These are phyloP conservation scores for Cystobasidium onofrii DNA, from an alignment of 768 basidiomycete genomes.

Conservation along the genomic window DNA sequence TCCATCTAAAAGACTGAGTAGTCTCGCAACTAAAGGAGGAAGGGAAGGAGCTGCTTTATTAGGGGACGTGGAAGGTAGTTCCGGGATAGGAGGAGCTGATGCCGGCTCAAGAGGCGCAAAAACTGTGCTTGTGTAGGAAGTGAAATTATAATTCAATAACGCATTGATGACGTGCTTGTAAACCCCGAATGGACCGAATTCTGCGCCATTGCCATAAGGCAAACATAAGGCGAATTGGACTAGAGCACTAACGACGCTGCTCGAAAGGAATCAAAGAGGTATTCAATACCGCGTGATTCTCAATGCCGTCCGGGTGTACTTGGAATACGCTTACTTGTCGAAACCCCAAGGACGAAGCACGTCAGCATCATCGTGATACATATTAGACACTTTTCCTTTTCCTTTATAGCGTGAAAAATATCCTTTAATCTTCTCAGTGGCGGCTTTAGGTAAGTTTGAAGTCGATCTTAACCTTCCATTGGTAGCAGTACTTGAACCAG, in stretches of 20 bases:
- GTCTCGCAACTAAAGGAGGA: constrained; percentile 20
- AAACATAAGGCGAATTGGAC: constrained; percentile 22
- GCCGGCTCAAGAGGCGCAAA: constrained; percentile 6
- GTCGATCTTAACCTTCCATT: background rate
- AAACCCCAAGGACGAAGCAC: constrained; percentile 15
- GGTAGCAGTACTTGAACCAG: background rate
- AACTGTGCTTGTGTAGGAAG: constrained; percentile 4
- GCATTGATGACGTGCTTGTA: constrained; percentile 27
- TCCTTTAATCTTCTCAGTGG: constrained; percentile 24
- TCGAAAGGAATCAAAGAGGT: background rate
- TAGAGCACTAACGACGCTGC: background rate
- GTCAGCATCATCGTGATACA: constrained; percentile 19
- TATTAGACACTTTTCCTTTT: background rate
- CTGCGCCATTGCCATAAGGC: background rate
- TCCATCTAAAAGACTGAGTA: constrained; percentile 8
- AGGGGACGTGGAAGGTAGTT: constrained; percentile 15
- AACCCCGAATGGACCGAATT: constrained; percentile 18
- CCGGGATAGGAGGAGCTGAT: background rate
- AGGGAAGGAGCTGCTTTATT: background rate
- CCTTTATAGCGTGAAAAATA: constrained; percentile 9
- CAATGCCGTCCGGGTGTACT: background rate
- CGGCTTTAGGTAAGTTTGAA: background rate
- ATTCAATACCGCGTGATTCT: background rate
- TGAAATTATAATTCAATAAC: constrained; percentile 14
- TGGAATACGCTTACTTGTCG: constrained; percentile 4